These are phyloP conservation scores for Pseudogymnoascus sp. DNA, from an alignment of 2,329 filamentous ascomycete genomes.

Conservation along the genomic window DNA sequence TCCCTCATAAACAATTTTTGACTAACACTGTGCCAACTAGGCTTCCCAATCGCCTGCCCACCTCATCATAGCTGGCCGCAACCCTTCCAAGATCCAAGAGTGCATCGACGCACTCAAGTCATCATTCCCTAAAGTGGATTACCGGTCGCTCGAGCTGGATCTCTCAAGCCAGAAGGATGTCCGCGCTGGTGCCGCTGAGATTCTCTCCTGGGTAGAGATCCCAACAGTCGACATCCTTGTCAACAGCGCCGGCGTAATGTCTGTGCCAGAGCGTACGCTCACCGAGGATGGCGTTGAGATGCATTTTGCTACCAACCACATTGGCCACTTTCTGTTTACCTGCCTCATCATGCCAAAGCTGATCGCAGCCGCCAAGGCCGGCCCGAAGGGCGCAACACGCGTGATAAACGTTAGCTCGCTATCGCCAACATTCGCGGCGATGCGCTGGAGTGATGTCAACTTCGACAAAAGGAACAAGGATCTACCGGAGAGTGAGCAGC, in stretches of 20 bases:
- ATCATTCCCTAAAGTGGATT: conserved; percentile 6
- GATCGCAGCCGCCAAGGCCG: conserved; percentile 10
- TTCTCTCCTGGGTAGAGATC: conserved; percentile 28
- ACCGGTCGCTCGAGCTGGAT: conserved; percentile 21
- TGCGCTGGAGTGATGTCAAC: conserved; percentile 31
- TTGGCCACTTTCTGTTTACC: conserved; percentile 17
- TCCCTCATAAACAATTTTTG: conserved; percentile 21
- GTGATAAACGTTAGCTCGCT: conserved; percentile 19
- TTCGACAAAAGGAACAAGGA: conserved; percentile 29
- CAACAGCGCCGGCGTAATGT: conserved; percentile 19
- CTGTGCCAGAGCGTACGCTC: background rate
- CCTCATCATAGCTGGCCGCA: conserved; percentile 17
- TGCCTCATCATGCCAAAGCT: conserved; percentile 14
- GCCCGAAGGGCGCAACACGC: conserved; percentile 8
- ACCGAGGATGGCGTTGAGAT: conserved; percentile 15
- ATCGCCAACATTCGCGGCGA: conserved; percentile 20
- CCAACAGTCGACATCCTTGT: conserved; percentile 32
- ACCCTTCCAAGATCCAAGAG: conserved; percentile 12
- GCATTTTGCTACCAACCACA: conserved; percentile 18
- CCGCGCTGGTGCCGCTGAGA: conserved; percentile 29
- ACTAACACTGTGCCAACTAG: conserved; percentile 16
- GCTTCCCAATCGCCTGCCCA: conserved; percentile 20
- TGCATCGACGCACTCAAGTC: conserved; percentile 14
- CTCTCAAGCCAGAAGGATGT: conserved; percentile 33
- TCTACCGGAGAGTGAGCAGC: conserved; percentile 27